Evolutionary conservation across 2,329 filamentous ascomycete genomes (phyloP).

Genomic region (Claviceps sp.): DNA sequence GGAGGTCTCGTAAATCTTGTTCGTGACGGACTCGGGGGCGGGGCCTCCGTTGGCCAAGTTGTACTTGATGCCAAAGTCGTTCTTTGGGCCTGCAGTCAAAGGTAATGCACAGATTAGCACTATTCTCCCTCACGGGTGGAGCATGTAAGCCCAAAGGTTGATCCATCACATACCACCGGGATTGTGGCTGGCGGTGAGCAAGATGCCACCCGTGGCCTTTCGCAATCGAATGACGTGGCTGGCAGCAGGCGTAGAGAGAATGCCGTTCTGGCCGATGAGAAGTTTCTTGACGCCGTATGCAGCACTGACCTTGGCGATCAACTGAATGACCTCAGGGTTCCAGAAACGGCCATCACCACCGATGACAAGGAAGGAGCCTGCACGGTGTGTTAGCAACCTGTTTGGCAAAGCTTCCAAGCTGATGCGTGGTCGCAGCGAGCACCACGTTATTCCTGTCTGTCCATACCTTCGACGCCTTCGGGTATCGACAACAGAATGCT

Average conservation of each 20-base stretch:
- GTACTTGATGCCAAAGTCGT: constrained; percentile 99
- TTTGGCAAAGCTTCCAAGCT: not conserved
- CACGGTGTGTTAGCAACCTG: not conserved
- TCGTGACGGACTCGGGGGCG: constrained; percentile 88
- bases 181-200: constrained; percentile 96
- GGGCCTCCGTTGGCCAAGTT: constrained; percentile 94
- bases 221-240: constrained; percentile 92
- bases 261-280: constrained; percentile 87
- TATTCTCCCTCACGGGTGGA: not conserved
- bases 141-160: too few species aligned
- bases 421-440: not conserved
- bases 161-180: constrained; percentile 59
- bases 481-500: constrained; percentile 94
- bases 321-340: constrained; percentile 91
- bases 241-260: constrained; percentile 89
- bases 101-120: constrained; percentile 3
- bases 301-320: constrained; percentile 93
- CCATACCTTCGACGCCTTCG: constrained; percentile 67
- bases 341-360: constrained; percentile 94
- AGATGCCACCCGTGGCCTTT: constrained; percentile 89
- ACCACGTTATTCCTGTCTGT: not conserved
- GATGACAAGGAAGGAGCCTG: constrained; percentile 76
- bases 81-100: constrained; percentile 54
- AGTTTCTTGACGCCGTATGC: constrained; percentile 99
- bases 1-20: constrained; percentile 91